A percentile compares a stretch with the other conserved stretches of the same genome.
These are phyloP conservation scores for Phytopythium helicoides DNA, from an alignment of 352 stramenopile genomes.

Conservation along the genomic window DNA sequence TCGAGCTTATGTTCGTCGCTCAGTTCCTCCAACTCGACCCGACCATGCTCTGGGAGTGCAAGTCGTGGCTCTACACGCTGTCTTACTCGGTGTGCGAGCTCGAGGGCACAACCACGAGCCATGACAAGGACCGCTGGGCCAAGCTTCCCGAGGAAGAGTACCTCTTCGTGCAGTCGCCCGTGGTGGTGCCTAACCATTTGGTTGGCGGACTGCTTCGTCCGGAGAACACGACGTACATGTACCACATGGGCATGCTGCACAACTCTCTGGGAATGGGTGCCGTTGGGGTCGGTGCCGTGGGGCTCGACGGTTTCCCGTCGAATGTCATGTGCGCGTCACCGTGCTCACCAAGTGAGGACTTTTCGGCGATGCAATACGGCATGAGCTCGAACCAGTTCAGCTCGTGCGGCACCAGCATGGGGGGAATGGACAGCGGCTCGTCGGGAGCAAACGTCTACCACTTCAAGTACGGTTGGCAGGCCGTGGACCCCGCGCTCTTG, in stretches of 20 bases:
- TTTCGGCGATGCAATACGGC: constrained; percentile 29
- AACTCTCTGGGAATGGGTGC: constrained; percentile 17
- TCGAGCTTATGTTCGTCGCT: constrained; percentile 79
- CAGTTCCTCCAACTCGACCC: constrained; percentile 79
- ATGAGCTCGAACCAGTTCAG: constrained; percentile 62
- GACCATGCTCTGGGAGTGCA: constrained; percentile 79
- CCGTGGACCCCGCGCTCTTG: constrained; percentile 41
- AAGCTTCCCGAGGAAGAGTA: constrained; percentile 71
- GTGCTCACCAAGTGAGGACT: constrained; percentile 67
- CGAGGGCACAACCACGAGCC: constrained; percentile 28
- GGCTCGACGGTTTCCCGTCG: constrained; percentile 40
- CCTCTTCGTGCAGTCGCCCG: constrained; percentile 67
- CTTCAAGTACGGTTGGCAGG: constrained; percentile 84
- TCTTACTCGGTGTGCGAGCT: constrained; percentile 54
- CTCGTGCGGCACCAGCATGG: constrained; percentile 24
- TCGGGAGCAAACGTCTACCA: constrained; percentile 66
- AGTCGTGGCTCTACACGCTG: constrained; percentile 68
- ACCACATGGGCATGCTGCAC: constrained; percentile 17
- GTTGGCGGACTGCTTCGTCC: constrained; percentile 52
- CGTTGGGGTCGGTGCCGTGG: constrained; percentile 9
- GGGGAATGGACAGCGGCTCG: constrained; percentile 11
- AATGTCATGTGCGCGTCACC: constrained; percentile 30
- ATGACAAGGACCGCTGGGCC: constrained; percentile 59
- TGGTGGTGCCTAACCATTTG: constrained; percentile 62
- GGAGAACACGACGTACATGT: constrained; percentile 46